These are phyloP conservation scores for Litchi chinensis DNA, from an alignment of 345 rosid species.

Conservation along the genomic window DNA sequence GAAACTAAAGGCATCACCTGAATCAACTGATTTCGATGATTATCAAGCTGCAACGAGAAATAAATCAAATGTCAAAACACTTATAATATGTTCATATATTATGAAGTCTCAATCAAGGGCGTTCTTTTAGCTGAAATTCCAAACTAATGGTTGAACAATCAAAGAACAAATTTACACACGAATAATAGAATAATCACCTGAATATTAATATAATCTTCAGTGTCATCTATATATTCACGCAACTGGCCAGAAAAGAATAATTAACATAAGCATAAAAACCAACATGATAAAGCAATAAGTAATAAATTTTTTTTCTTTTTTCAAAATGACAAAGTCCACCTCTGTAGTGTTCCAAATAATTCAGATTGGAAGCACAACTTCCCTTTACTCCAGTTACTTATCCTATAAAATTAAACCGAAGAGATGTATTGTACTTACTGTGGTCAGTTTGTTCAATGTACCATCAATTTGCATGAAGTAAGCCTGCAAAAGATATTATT, in stretches of 20 bases:
- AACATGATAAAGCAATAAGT: not conserved
- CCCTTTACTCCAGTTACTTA: not conserved
- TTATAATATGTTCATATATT: not conserved
- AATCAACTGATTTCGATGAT: conserved; percentile 74
- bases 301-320: conserved; percentile 1
- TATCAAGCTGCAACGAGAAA: conserved; percentile 56
- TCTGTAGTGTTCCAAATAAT: not conserved
- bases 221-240: conserved; percentile 81
- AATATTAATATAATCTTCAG: conserved; percentile 80
- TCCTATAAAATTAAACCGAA: not conserved
- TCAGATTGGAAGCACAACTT: not conserved
- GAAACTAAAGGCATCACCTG: conserved; percentile 44
- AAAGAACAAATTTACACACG: not conserved
- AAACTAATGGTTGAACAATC: not conserved
- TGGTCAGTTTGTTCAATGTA: conserved; percentile 55
- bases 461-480: conserved; percentile 63
- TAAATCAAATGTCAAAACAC: conserved; percentile 7
- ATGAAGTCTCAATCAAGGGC: not conserved
- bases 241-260: conserved; percentile 38
- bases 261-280: conserved; percentile 3
- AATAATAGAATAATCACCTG: conserved; percentile 36
- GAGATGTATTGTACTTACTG: conserved; percentile 32
- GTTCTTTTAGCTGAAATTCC: conserved; percentile 3
- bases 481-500: conserved; percentile 43
- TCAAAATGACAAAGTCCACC: not conserved